phyloP scores from a whole-genome alignment of 2,329 filamentous ascomycete genomes.

The Chaetomium sp. region DNA sequence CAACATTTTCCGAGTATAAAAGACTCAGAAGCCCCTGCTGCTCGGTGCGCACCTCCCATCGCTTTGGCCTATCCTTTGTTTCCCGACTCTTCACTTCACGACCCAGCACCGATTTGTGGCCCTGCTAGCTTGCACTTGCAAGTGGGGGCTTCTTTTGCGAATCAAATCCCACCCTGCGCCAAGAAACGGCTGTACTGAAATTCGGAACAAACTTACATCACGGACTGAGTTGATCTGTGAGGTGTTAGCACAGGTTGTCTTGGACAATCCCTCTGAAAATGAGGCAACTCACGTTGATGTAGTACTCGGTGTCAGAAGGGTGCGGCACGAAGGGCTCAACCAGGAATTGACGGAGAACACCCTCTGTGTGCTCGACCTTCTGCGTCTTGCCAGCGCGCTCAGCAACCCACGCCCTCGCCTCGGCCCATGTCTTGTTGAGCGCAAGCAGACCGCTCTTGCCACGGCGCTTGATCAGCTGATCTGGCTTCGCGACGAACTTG shows the following conservation, averaged over 20 bases:
- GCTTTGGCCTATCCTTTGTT: constrained; percentile 8
- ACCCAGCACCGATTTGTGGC: background rate
- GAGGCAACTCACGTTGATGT: constrained; percentile 64
- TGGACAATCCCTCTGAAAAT: background rate
- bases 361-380: constrained; percentile 85
- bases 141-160: constrained; percentile 10
- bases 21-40: constrained; percentile 12
- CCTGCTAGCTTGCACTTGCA: constrained; percentile 10
- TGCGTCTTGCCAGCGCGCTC: constrained; percentile 86
- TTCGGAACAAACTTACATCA: constrained; percentile 66
- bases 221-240: constrained; percentile 84
- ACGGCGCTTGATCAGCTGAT: constrained; percentile 99
- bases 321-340: constrained; percentile 98
- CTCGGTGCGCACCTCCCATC: background rate
- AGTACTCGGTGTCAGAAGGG: constrained; percentile 93
- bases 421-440: constrained; percentile 94
- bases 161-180: constrained; percentile 1
- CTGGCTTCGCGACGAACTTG: constrained; percentile 98
- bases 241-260: constrained; percentile 16
- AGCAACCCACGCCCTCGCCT: constrained; percentile 90
- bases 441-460: constrained; percentile 96
- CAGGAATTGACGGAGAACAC: constrained; percentile 87
- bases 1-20: constrained; percentile 11
- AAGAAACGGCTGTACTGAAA: constrained; percentile 20
- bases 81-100: constrained; percentile 1